Conservation (phyloP, 2,329 filamentous ascomycete genomes). For the Calonectria montana region DNA sequence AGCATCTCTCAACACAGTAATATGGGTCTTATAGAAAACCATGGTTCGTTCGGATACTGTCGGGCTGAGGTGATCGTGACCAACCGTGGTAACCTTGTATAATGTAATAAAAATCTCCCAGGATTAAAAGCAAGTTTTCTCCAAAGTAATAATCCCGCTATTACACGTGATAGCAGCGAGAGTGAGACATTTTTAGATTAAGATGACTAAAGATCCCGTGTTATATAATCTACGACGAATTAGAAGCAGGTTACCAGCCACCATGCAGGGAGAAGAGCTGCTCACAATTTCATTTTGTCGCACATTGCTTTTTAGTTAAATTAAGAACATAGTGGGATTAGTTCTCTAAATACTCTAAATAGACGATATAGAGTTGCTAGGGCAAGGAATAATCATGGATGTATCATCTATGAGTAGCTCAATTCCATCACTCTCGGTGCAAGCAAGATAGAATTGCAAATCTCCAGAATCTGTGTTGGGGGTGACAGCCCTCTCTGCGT, state of each 20-base stretch:
- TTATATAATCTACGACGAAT: neutral
- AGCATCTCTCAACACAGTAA: neutral
- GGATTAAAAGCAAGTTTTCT: neutral
- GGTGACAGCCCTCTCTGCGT: neutral
- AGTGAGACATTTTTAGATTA: neutral
- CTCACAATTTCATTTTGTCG: too few species aligned
- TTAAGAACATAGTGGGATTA: too few species aligned
- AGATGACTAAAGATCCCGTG: neutral
- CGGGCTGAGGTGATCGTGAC: neutral
- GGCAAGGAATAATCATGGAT: neutral
- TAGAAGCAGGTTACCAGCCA: neutral
- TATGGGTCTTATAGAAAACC: neutral
- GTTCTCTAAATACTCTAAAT: too few species aligned
- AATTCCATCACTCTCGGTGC: neutral
- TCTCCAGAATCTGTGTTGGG: neutral
- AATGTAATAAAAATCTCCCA: neutral
- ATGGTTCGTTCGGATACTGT: neutral
- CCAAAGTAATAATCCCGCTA: neutral
- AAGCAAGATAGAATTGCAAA: neutral
- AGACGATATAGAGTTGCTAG: too few species aligned
- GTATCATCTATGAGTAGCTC: neutral
- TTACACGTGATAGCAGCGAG: neutral
- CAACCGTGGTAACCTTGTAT: neutral
- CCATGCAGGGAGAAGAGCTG: too few species aligned
- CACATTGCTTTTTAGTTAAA: too few species aligned